phyloP scores from a whole-genome alignment of 371 early-diverging fungal species.

The Mortierella sp. region DNA sequence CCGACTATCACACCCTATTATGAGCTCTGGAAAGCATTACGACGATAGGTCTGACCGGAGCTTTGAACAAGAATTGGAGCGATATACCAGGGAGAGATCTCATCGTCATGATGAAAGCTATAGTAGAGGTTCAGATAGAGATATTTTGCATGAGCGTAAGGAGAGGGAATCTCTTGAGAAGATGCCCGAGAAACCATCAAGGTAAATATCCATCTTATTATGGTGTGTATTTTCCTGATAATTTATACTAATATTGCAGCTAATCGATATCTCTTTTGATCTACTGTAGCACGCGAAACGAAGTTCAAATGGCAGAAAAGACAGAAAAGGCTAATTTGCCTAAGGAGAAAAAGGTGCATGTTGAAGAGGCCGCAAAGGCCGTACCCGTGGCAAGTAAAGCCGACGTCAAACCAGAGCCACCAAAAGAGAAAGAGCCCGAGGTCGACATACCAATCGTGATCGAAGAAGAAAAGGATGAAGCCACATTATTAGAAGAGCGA shows the following conservation, averaged over 20 bases:
- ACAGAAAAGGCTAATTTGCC: background rate
- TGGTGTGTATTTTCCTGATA: background rate
- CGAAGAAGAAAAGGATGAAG: slow-evolving; percentile 55
- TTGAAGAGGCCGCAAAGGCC: background rate
- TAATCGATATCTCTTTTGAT: background rate
- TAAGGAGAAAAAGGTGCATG: slow-evolving; percentile 4
- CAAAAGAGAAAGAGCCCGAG: slow-evolving; percentile 29
- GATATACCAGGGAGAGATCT: slow-evolving; percentile 45
- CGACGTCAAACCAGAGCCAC: slow-evolving; percentile 9
- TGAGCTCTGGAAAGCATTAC: slow-evolving; percentile 45
- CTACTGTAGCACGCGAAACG: slow-evolving; percentile 12
- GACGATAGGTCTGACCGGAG: slow-evolving; percentile 41
- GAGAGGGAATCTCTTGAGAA: slow-evolving; percentile 17
- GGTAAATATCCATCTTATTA: slow-evolving; percentile 10
- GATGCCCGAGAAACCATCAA: slow-evolving; percentile 17
- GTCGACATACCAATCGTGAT: slow-evolving; percentile 40
- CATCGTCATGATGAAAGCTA: slow-evolving; percentile 34
- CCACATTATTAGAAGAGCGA: slow-evolving; percentile 43
- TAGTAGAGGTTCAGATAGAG: slow-evolving; percentile 20
- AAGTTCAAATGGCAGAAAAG: background rate
- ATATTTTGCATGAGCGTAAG: slow-evolving; percentile 25
- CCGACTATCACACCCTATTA: slow-evolving; percentile 44
- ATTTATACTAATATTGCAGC: background rate
- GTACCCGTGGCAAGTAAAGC: background rate
- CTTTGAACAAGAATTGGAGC: slow-evolving; percentile 53